Conservation (phyloP, 1,284 basidiomycete genomes). For the Boletus sp. region DNA sequence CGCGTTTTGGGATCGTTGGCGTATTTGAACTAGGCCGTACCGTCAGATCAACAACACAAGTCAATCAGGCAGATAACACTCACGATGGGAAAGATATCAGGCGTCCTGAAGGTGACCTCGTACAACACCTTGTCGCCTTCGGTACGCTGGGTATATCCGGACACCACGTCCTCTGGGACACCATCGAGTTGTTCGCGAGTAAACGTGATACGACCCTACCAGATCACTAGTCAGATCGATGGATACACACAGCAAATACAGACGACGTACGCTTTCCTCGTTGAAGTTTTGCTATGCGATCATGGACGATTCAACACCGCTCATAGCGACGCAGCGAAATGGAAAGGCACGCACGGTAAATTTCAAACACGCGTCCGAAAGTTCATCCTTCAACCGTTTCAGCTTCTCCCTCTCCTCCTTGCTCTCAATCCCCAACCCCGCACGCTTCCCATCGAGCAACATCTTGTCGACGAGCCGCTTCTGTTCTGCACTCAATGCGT, state of each 20-base stretch:
- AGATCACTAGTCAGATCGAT: background rate
- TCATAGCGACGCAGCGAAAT: too few relatives aligned
- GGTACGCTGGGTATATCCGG: conserved; percentile 64
- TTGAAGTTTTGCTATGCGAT: conserved; percentile 73
- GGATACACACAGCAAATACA: background rate
- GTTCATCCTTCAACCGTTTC: conserved; percentile 59
- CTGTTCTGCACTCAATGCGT: conserved; percentile 62
- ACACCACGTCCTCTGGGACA: conserved; percentile 71
- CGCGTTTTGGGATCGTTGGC: conserved; percentile 69
- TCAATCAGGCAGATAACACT: conserved; percentile 21
- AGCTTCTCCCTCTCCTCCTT: conserved; percentile 52
- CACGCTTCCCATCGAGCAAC: conserved; percentile 71
- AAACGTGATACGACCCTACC: conserved; percentile 58
- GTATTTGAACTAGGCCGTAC: conserved; percentile 61
- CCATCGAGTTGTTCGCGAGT: conserved; percentile 73
- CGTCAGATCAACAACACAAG: background rate
- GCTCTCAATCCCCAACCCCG: conserved; percentile 69
- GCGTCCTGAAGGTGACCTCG: conserved; percentile 51
- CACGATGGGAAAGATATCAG: conserved; percentile 77
- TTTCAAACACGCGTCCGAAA: conserved; percentile 67
- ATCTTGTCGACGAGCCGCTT: conserved; percentile 72
- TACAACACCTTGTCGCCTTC: conserved; percentile 56
- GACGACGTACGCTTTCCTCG: conserved; percentile 64
- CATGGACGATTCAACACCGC: background rate
- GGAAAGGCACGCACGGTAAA: conserved; percentile 54